These are phyloP conservation scores for Fusarium brachygibbosum DNA, from an alignment of 2,329 filamentous ascomycete genomes.

Conservation along the genomic window DNA sequence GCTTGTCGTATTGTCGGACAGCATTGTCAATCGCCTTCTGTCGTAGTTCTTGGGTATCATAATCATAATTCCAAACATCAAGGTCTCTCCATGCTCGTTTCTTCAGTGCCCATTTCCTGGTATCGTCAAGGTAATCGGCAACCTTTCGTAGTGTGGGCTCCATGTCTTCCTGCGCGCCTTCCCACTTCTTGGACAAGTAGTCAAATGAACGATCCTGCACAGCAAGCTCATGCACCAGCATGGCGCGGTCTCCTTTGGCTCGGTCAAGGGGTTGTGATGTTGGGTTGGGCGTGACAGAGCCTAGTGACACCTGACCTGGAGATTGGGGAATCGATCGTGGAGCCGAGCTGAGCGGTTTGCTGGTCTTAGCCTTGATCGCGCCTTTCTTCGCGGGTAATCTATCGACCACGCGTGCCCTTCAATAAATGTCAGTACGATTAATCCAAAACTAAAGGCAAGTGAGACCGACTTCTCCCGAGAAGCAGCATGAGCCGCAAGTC, in stretches of 20 bases:
- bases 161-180: constrained; percentile 67
- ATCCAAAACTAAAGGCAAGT: constrained; percentile 24
- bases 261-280: constrained; percentile 66
- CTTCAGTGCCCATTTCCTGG: constrained; percentile 68
- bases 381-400: constrained; percentile 54
- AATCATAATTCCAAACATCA: constrained; percentile 73
- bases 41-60: constrained; percentile 66
- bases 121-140: constrained; percentile 63
- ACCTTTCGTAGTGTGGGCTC: constrained; percentile 69
- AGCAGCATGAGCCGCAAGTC: constrained; percentile 54
- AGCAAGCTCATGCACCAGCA: constrained; percentile 73
- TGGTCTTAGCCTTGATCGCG: constrained; percentile 58
- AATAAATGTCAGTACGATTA: constrained; percentile 48
- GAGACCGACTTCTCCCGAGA: constrained; percentile 54
- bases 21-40: constrained; percentile 73
- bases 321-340: constrained; percentile 64
- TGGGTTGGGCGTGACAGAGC: constrained; percentile 66
- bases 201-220: constrained; percentile 65
- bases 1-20: constrained; percentile 70
- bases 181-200: constrained; percentile 64
- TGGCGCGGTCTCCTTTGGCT: constrained; percentile 65
- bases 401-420: constrained; percentile 54
- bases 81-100: constrained; percentile 73
- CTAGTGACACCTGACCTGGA: constrained; percentile 67
- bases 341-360: constrained; percentile 58